Percentiles rank a stretch among this genome's conserved stretches.
Evolutionary conservation across 1,284 basidiomycete species (phyloP).

Genomic region (Austroboletus olivaceoglutinosus): DNA sequence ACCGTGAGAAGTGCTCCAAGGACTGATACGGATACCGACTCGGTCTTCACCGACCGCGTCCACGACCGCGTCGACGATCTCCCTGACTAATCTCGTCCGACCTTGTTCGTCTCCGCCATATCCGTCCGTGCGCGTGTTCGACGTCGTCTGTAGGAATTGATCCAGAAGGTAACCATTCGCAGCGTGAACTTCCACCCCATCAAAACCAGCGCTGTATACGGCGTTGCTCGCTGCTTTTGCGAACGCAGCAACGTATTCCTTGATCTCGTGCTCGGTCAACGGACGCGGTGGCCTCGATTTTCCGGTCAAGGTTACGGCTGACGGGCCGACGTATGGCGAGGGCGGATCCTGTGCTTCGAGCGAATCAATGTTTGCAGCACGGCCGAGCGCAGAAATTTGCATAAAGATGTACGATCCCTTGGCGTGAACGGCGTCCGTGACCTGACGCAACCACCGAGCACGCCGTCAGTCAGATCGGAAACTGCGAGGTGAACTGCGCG

Average conservation of each 20-base stretch:
- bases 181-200: slow-evolving; percentile 28
- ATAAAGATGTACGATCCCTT: too few relatives aligned
- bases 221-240: slow-evolving; percentile 25
- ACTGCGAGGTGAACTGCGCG: too few relatives aligned
- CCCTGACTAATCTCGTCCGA: slow-evolving; percentile 45
- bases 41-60: slow-evolving; percentile 40
- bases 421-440: slow-evolving; percentile 42
- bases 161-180: slow-evolving; percentile 27
- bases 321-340: slow-evolving; percentile 39
- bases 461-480: too few relatives aligned
- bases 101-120: slow-evolving; percentile 57
- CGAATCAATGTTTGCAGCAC: slow-evolving; percentile 29
- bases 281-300: slow-evolving; percentile 19
- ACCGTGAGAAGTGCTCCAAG: slow-evolving; percentile 46
- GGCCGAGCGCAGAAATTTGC: slow-evolving; percentile 44
- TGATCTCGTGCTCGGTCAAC: slow-evolving; percentile 34
- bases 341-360: slow-evolving; percentile 28
- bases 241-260: slow-evolving; percentile 23
- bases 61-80: slow-evolving; percentile 45
- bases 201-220: slow-evolving; percentile 22
- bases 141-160: slow-evolving; percentile 31
- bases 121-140: slow-evolving; percentile 53
- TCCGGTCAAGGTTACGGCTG: slow-evolving; percentile 38
- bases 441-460: too few relatives aligned
- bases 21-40: slow-evolving; percentile 53